phyloP scores from a whole-genome alignment of 2,329 filamentous ascomycete species.

The Ophiocordyceps camponoti-floridani region DNA sequence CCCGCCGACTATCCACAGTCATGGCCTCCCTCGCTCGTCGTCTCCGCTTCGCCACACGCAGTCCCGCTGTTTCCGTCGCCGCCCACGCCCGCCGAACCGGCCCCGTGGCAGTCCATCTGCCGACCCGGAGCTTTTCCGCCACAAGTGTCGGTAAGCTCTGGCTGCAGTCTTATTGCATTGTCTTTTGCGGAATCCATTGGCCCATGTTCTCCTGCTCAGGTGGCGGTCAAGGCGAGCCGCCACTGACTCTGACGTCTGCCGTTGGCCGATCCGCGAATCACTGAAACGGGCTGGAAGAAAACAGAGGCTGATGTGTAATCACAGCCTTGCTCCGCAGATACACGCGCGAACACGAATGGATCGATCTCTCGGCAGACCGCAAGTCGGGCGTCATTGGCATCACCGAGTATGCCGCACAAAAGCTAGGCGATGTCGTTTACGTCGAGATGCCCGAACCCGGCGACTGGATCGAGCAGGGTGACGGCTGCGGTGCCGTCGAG shows the following conservation, averaged over 20 bases:
- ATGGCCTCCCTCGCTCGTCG: slow-evolving; percentile 43
- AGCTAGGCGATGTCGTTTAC: slow-evolving; percentile 91
- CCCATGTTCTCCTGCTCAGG: background rate
- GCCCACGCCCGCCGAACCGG: slow-evolving; percentile 20
- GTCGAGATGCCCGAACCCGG: slow-evolving; percentile 70
- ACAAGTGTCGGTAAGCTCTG: slow-evolving; percentile 16
- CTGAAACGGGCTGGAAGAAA: background rate
- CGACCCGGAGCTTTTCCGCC: slow-evolving; percentile 20
- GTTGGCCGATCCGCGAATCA: background rate
- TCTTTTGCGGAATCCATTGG: background rate
- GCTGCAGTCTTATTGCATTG: background rate
- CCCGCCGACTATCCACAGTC: background rate
- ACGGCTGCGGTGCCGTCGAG: slow-evolving; percentile 86
- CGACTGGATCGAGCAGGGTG: slow-evolving; percentile 53
- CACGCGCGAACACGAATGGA: slow-evolving; percentile 97
- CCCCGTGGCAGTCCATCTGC: slow-evolving; percentile 21
- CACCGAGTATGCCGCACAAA: slow-evolving; percentile 76
- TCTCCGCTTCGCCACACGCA: slow-evolving; percentile 20
- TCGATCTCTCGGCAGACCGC: slow-evolving; percentile 69
- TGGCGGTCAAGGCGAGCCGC: background rate
- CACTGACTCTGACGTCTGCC: background rate
- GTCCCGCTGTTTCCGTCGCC: slow-evolving; percentile 8
- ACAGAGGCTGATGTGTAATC: background rate
- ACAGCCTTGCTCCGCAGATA: slow-evolving; percentile 46
- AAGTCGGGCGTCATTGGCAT: slow-evolving; percentile 73